Percentiles rank a stretch among this genome's conserved stretches.
phyloP scores from a whole-genome alignment of 768 basidiomycete species.

The Lentinus tigrinus region DNA sequence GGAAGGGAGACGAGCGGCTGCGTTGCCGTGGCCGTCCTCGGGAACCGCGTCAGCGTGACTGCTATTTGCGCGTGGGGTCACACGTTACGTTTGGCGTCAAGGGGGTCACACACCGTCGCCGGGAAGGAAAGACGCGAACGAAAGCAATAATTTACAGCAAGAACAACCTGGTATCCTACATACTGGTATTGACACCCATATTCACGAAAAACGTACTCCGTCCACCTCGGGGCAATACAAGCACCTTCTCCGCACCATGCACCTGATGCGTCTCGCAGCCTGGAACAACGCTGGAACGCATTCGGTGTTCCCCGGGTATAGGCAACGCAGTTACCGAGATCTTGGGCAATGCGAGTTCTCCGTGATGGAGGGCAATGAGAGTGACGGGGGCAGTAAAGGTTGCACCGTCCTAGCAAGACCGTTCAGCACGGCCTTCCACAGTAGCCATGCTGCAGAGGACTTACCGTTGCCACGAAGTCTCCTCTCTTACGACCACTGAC shows the following conservation, averaged over 20 bases:
- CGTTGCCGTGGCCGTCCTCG: background rate
- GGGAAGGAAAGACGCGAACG: too few relatives aligned
- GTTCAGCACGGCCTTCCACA: background rate
- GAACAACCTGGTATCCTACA: background rate
- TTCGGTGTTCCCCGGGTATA: constrained; percentile 47
- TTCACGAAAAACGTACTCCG: constrained; percentile 78
- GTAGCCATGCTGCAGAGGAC: constrained; percentile 18
- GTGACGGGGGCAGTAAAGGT: constrained; percentile 64
- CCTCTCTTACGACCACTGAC: constrained; percentile 88
- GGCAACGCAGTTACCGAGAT: constrained; percentile 64
- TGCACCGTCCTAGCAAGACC: constrained; percentile 52
- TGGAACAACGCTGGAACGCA: constrained; percentile 59
- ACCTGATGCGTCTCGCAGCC: constrained; percentile 79
- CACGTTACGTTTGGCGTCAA: constrained; percentile 19
- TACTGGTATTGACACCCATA: constrained; percentile 48
- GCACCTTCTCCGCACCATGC: constrained; percentile 78
- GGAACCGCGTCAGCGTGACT: constrained; percentile 6
- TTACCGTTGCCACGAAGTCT: constrained; percentile 71
- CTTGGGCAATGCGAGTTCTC: constrained; percentile 75
- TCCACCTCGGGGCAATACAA: constrained; percentile 81
- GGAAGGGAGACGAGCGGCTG: background rate
- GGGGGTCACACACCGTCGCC: background rate
- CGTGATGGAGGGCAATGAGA: constrained; percentile 85
- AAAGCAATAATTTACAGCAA: too few relatives aligned
- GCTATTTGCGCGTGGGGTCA: constrained; percentile 5